These are phyloP conservation scores for Fusarium sp. DNA, from an alignment of 2,329 filamentous ascomycete species.

Conservation along the genomic window DNA sequence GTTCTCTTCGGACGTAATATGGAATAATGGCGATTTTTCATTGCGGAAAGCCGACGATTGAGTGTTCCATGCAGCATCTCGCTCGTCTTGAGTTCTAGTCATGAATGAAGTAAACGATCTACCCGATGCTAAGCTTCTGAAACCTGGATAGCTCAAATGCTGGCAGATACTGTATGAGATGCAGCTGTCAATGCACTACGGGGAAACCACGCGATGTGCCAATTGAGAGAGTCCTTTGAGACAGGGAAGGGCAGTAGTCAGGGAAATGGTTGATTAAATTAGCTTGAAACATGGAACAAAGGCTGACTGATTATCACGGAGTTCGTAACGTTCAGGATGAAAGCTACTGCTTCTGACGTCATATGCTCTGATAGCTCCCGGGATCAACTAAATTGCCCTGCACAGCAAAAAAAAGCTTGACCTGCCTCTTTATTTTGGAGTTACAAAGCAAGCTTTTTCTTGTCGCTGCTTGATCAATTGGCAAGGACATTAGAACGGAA, in stretches of 20 bases:
- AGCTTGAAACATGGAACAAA: neutral
- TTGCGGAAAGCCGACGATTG: neutral
- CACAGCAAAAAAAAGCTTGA: neutral
- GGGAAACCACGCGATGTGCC: neutral
- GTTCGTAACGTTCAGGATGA: neutral
- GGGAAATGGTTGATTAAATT: neutral
- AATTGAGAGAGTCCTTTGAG: neutral
- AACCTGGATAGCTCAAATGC: neutral
- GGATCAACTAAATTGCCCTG: neutral
- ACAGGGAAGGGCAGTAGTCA: neutral
- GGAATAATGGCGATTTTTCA: neutral
- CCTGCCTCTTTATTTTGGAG: conserved; percentile 6
- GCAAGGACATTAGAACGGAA: neutral
- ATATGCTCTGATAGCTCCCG: conserved; percentile 3
- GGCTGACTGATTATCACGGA: neutral
- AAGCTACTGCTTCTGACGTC: conserved; percentile 18
- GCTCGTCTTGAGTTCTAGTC: neutral
- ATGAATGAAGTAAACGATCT: neutral
- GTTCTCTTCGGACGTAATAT: neutral
- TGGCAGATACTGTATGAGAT: neutral
- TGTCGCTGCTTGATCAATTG: neutral
- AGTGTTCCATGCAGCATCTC: neutral
- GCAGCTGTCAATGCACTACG: neutral
- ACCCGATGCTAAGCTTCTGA: neutral
- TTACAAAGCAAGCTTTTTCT: conserved; percentile 25